Base-by-base conservation (phyloP, 495 filamentous ascomycete genomes). In the Aspergillus affinis region DNA sequence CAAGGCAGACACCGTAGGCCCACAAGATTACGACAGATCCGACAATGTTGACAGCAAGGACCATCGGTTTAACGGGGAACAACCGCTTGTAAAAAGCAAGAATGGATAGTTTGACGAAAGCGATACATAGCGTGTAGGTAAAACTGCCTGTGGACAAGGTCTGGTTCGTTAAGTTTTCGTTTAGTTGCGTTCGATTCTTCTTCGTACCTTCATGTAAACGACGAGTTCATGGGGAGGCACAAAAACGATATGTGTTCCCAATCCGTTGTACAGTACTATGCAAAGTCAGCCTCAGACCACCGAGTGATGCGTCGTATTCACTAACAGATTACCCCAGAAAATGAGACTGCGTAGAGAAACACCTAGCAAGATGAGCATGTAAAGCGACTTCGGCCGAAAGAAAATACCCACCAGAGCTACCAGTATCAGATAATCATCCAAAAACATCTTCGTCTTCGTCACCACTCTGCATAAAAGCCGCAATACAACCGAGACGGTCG, bases 41-140 rank as follows among this genome's bases (percentile, higher is more conserved):
- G 52, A 78, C 64, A 1, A 65, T 18, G 21, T 72, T 66, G 52
- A 68, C 60, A 8, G 58, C 69, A 19, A 65, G 32, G 6, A 65
- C 64, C 67, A 78, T 70, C 6, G 60, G 48, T 45, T 62, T 66
- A 8, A 58, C 65, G 0, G 65, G 59, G 48, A 81, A 78, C 4
- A 81, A 47, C 0, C 75, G 76, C 29, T 66, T 67, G 57, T 78
- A 75, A n/a, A 81, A 65, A 0, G 72, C 65, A 18, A 81, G 51
- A 26, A 81, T 78, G 2, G 79, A 81, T 7, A 72, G 61, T 53
- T 81, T 81, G 55, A 74, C 69, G 48, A 73, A 70, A 3, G 63
- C 62, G 30, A 75, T 61, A 18, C 61, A 66, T 41, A 69, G 26
- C 4, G 68, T 66, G 59, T 78, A 77, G 5, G 70, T 19, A 45